Base-by-base conservation (phyloP, 306 rosid genomes). In the Pyrus pyrifolia region DNA sequence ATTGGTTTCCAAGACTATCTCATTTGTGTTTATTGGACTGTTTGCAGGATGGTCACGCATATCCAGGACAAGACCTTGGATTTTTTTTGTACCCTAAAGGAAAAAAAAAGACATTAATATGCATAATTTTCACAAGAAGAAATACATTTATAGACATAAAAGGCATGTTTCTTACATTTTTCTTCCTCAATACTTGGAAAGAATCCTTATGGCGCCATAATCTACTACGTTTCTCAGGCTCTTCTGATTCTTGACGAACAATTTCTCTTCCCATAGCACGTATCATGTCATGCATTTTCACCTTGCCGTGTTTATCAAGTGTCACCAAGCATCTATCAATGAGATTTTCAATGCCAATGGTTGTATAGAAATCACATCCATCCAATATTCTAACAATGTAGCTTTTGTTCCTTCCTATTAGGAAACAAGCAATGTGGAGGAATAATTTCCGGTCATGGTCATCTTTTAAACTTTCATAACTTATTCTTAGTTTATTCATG, bases 191-290 rank as follows among this genome's bases (percentile, higher is more conserved):
- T 15, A 51, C 62, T 27, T 52, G 1, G 19, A 70, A 29, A 21
- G 74, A 70, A 52, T 70, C 74, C 4, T 8, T 52, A 6, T 30
- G 45, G 31, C 19, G 45, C 74, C 63, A 70, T 30, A 70, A 19
- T 30, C 74, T 51, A 51, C 74, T 70, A 10, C 45, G 46, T 31
- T 70, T 19, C 29, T 22, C 44, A 4, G 63, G 74, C 6, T 51
- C 17, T 11, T 30, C 52, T 51, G 74, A 51, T 52, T 70, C 63
- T 5, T 29, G 74, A 3, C 42, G 62, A 70, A 70, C 63, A 51
- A 70, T 70, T 29, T 33, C 74, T 70, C 74, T 52, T 30, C 74
- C 74, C 74, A 70, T 51, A 3, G 30, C 63, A 2, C 63, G 17
- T 6, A 70, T 52, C 30, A 30, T 30, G 14, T 51, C 18, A 70